Evolutionary conservation across 2,329 filamentous ascomycete species (phyloP).

Genomic region (Corynespora cassiicola): DNA sequence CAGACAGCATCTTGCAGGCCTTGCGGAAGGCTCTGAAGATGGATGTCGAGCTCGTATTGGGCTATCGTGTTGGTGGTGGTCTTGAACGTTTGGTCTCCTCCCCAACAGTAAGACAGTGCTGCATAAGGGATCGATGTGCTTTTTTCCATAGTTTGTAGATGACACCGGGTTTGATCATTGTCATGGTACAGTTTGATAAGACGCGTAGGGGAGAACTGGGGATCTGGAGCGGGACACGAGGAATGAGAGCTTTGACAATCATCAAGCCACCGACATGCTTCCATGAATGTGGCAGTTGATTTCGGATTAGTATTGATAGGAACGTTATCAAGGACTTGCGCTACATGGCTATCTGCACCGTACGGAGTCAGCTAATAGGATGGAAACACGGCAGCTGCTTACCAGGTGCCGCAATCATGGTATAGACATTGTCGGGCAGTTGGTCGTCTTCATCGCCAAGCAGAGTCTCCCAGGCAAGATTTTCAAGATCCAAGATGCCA

Average conservation of each 20-base stretch:
- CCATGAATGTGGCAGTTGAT: neutral
- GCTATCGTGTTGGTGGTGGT: slow-evolving; percentile 1
- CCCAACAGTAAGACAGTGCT: slow-evolving; percentile 5
- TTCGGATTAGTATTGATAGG: slow-evolving; percentile 2
- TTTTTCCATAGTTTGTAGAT: too few relatives aligned
- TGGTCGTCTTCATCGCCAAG: slow-evolving; percentile 1
- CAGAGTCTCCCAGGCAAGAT: slow-evolving; percentile 1
- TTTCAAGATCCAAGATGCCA: neutral
- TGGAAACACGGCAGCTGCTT: too few relatives aligned
- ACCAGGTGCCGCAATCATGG: neutral
- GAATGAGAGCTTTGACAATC: neutral
- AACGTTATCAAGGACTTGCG: slow-evolving; percentile 2
- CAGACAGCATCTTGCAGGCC: slow-evolving; percentile 5
- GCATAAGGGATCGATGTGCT: slow-evolving; percentile 1
- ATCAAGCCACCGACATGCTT: slow-evolving; percentile 1
- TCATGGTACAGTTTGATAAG: too few relatives aligned
- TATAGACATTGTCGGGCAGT: slow-evolving; percentile 3
- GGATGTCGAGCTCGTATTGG: neutral
- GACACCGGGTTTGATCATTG: slow-evolving; percentile 1
- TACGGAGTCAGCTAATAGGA: too few relatives aligned
- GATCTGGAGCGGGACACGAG: neutral
- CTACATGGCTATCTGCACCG: neutral
- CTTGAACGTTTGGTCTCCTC: slow-evolving; percentile 7
- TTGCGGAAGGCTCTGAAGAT: slow-evolving; percentile 1
- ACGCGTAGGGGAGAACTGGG: slow-evolving; percentile 1